phyloP scores from a whole-genome alignment of 306 rosid species.

The Glycine soja region DNA sequence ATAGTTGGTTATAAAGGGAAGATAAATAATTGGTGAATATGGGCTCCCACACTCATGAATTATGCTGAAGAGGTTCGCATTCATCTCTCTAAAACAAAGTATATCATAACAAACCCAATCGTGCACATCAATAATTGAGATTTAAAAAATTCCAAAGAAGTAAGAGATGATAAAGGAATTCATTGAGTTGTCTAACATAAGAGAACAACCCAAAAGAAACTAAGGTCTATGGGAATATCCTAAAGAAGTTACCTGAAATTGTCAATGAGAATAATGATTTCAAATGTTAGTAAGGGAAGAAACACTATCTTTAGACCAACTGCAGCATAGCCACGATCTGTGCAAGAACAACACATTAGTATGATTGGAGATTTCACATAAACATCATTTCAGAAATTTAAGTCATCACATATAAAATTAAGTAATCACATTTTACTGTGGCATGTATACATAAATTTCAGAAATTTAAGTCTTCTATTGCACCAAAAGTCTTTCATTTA shows the following conservation, averaged over 20 bases:
- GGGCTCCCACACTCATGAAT: slow-evolving; percentile 26
- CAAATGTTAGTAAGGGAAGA: slow-evolving; percentile 92
- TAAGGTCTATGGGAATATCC: slow-evolving; percentile 32
- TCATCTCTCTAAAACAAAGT: slow-evolving; percentile 28
- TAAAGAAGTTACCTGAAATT: slow-evolving; percentile 85
- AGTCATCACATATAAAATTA: background rate
- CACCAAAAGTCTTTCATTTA: slow-evolving; percentile 29
- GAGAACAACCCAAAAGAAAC: slow-evolving; percentile 35
- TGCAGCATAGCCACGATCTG: slow-evolving; percentile 78
- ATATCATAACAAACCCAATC: slow-evolving; percentile 20
- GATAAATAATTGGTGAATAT: slow-evolving; percentile 15
- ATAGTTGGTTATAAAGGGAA: slow-evolving; percentile 31
- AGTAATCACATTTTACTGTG: too few relatives aligned
- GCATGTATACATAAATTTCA: background rate
- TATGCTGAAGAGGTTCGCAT: slow-evolving; percentile 33
- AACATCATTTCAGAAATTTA: slow-evolving; percentile 27
- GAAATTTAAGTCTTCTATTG: slow-evolving; percentile 22
- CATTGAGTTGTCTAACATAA: slow-evolving; percentile 18
- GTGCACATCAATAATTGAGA: slow-evolving; percentile 32
- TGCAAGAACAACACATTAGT: slow-evolving; percentile 46
- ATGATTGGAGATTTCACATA: slow-evolving; percentile 42
- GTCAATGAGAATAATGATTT: slow-evolving; percentile 77
- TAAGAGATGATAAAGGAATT: background rate
- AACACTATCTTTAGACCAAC: slow-evolving; percentile 85
- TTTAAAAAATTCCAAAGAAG: background rate